Base-by-base conservation (phyloP, 2,329 filamentous ascomycete genomes). In the Xylariaceae sp. region DNA sequence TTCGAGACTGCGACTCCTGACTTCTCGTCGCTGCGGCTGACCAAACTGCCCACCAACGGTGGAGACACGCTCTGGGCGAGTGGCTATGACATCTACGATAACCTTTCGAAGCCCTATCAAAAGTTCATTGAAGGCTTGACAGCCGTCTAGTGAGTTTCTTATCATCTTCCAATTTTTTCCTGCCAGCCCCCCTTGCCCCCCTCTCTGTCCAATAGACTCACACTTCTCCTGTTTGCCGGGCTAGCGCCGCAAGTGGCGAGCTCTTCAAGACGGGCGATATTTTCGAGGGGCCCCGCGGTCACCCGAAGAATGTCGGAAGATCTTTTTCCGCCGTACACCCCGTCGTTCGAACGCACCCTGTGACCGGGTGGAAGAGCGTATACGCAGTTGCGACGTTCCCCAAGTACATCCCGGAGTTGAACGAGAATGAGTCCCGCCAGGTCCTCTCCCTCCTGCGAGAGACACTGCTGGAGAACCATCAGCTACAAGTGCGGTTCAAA, bases 321-420 rank as follows among this genome's bases (percentile, higher is more conserved):
- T 72, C 74, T 19, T 71, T 86, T 36, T 66, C 64, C 38, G 75
- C 81, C 0, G 69, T 73, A 2, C 78, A 81, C 60, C 80, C 81
- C 1, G 68, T 83, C 2, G 70, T 84, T 40, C 75, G 82, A 2
- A 84, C 81, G 6, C 85, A 86, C 60, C 82, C 79, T 2, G 79
- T 81, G 2, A 82, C 79, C 2, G 79, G 79, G 0, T 82, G 79
- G 78, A 82, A 81, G 60, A 77, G 75, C 0, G 71, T 81, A 5
- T 81, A 74, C 53, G 54, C 76, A 31, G 77, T 77, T 61, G 73
- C 68, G 41, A 77, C 74, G 13, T 80, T 81, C 66, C 78, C 77
- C 3, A 75, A 75, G 59, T 73, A 76, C n/a, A 81, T 83, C 62
- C 79, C 81, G 49, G 80, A 76, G 14, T 65, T 83, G 3, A 77